These are phyloP conservation scores for Alternaria arborescens DNA, from an alignment of 2,329 filamentous ascomycete species.

Conservation along the genomic window DNA sequence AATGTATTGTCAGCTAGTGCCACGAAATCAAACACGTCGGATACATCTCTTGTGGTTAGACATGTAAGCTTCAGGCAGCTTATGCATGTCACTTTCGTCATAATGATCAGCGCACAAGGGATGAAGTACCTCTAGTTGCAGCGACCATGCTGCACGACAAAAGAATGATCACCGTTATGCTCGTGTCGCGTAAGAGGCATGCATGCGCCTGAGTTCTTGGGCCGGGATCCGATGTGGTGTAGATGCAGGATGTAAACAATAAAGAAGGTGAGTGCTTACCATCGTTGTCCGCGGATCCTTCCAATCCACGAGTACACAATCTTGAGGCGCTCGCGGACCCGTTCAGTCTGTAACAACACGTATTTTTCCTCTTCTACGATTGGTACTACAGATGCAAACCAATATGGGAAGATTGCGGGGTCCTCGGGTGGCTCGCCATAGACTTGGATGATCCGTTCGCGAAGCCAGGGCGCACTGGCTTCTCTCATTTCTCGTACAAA, in stretches of 20 bases:
- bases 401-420: slow-evolving; percentile 83
- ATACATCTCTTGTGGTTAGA: background rate
- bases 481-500: slow-evolving; percentile 76
- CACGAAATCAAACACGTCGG: background rate
- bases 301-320: slow-evolving; percentile 82
- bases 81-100: slow-evolving; percentile 18
- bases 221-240: slow-evolving; percentile 11
- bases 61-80: slow-evolving; percentile 3
- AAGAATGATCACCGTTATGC: slow-evolving; percentile 19
- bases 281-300: slow-evolving; percentile 73
- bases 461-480: slow-evolving; percentile 77
- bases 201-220: slow-evolving; percentile 1
- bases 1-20: slow-evolving; percentile 17
- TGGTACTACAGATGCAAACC: slow-evolving; percentile 85
- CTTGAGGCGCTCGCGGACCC: slow-evolving; percentile 82
- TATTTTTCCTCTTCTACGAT: slow-evolving; percentile 83
- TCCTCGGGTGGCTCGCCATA: slow-evolving; percentile 82
- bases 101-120: slow-evolving; percentile 9
- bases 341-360: slow-evolving; percentile 73
- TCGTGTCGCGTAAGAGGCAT: slow-evolving; percentile 5
- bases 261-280: slow-evolving; percentile 62
- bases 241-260: background rate
- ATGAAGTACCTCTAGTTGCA: slow-evolving; percentile 8
- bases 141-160: slow-evolving; percentile 4
- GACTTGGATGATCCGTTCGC: slow-evolving; percentile 73